phyloP scores from a whole-genome alignment of 2,329 filamentous ascomycete species.

The Colletotrichum filicis region DNA sequence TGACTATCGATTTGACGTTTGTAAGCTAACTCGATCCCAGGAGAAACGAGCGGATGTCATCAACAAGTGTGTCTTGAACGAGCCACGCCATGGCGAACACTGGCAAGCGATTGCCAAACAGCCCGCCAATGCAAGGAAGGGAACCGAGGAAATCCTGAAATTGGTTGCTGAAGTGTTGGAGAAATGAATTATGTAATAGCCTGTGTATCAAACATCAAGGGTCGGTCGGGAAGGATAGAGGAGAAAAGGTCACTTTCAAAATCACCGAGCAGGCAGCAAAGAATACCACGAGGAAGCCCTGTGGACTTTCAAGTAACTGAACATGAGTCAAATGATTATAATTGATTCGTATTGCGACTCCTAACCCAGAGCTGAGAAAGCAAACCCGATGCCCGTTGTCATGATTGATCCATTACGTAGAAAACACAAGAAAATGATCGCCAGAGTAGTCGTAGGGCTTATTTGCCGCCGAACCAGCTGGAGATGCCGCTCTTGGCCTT shows the following conservation, averaged over 20 bases:
- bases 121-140: conserved; percentile 80
- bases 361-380: conserved; percentile 3
- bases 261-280: background rate
- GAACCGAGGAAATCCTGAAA: conserved; percentile 84
- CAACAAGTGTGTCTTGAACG: conserved; percentile 81
- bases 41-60: conserved; percentile 92
- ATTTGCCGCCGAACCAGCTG: conserved; percentile 83
- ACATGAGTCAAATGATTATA: conserved; percentile 10
- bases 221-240: background rate
- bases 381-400: conserved; percentile 15
- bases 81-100: conserved; percentile 91
- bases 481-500: conserved; percentile 88
- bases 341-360: conserved; percentile 16
- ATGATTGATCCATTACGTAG: conserved; percentile 2
- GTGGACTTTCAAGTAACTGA: background rate
- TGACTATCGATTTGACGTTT: background rate
- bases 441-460: conserved; percentile 17
- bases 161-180: conserved; percentile 70
- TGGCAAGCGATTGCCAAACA: conserved; percentile 92
- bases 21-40: conserved; percentile 16
- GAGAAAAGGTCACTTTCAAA: background rate
- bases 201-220: background rate
- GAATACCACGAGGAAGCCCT: background rate
- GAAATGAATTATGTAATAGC: conserved; percentile 33
- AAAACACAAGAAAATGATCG: background rate